These are phyloP conservation scores for Tubosaeta brunneosetosa DNA, from an alignment of 768 basidiomycete genomes.

Conservation along the genomic window DNA sequence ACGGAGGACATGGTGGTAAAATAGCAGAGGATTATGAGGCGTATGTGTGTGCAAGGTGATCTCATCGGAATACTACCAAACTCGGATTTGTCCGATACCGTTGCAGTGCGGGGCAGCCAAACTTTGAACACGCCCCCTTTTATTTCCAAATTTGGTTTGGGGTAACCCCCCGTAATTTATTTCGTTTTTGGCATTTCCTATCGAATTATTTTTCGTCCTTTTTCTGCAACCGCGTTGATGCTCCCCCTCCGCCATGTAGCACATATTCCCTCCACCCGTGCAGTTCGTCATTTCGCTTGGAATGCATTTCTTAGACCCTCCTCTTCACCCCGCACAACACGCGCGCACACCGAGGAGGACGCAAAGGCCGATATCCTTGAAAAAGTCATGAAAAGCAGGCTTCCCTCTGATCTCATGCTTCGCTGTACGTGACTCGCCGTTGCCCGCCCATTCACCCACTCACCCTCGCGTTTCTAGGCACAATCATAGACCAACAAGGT, in stretches of 20 bases:
- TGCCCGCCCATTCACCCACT: conserved; percentile 7
- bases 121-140: conserved; percentile 2
- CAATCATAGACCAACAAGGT: conserved; percentile 83
- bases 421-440: conserved; percentile 60
- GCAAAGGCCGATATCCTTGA: conserved; percentile 73
- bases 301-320: conserved; percentile 19
- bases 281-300: conserved; percentile 22
- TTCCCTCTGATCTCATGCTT: conserved; percentile 86
- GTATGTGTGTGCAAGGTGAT: conserved; percentile 41
- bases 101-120: conserved; percentile 20
- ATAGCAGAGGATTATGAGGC: conserved; percentile 23
- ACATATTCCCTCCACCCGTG: neutral
- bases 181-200: conserved; percentile 15
- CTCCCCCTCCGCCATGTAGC: conserved; percentile 35
- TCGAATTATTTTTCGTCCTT: conserved; percentile 23
- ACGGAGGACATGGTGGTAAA: conserved; percentile 53
- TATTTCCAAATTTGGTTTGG: conserved; percentile 11
- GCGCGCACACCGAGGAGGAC: conserved; percentile 56
- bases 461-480: conserved; percentile 50
- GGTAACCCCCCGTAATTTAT: conserved; percentile 16
- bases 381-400: conserved; percentile 81
- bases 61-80: conserved; percentile 28
- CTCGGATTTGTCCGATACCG: conserved; percentile 27
- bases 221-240: conserved; percentile 28
- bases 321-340: neutral